phyloP scores from a whole-genome alignment of 139 green algal genomes.

The Raphidocelis subcapitata region DNA sequence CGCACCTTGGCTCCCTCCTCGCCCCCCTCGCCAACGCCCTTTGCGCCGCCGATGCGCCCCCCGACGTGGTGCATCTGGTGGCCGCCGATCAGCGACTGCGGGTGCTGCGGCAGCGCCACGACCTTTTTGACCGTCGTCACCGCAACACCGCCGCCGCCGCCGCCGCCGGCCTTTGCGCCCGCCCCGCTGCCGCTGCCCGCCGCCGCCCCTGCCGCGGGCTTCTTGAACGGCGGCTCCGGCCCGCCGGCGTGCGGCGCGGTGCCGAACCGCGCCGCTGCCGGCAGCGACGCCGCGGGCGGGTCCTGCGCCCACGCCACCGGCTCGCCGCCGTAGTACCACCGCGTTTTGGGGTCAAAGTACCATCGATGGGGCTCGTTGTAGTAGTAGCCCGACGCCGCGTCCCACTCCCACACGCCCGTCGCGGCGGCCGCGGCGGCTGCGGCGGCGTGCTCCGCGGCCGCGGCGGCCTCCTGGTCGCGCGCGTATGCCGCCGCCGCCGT shows the following conservation, averaged over 20 bases:
- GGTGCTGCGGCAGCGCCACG: conserved; percentile 44
- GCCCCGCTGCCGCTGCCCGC: conserved; percentile 18
- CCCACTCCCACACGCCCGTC: conserved; percentile 37
- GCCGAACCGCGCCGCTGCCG: conserved; percentile 47
- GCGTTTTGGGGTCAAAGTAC: conserved; percentile 69
- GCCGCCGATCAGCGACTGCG: conserved; percentile 54
- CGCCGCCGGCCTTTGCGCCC: not conserved
- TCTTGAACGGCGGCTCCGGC: conserved; percentile 25
- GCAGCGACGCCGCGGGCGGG: conserved; percentile 40
- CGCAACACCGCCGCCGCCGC: not conserved
- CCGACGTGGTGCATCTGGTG: conserved; percentile 46
- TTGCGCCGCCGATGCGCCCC: conserved; percentile 32
- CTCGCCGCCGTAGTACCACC: conserved; percentile 78
- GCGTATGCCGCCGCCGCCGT: conserved; percentile 30
- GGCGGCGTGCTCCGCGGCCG: conserved; percentile 26
- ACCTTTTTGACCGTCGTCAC: conserved; percentile 10
- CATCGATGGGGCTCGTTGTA: conserved; percentile 68
- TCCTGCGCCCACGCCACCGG: conserved; percentile 57
- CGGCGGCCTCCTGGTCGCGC: conserved; percentile 22
- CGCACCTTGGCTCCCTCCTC: not conserved
- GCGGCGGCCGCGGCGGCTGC: conserved; percentile 23
- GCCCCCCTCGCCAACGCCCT: conserved; percentile 4
- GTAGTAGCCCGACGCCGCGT: conserved; percentile 52
- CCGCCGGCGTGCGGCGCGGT: conserved; percentile 23
- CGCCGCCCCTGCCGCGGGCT: not conserved